Percentiles rank a stretch among this genome's conserved stretches.
Conservation (phyloP, 2,329 filamentous ascomycete species). For the Penicillium janthinellum region DNA sequence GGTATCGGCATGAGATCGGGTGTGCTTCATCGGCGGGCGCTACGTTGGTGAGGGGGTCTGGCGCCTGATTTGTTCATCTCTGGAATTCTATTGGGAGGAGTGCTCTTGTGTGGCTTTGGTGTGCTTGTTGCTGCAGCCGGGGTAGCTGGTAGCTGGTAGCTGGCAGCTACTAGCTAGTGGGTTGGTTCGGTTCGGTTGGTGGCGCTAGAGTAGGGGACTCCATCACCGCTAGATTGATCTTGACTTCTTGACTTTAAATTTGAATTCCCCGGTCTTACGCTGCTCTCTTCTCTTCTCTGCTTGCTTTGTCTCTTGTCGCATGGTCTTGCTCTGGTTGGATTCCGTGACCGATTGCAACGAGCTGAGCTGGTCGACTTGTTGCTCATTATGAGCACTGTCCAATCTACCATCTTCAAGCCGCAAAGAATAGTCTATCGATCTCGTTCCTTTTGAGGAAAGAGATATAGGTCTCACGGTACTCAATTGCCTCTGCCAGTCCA, state of each 20-base stretch:
- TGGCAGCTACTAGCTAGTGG: not conserved
- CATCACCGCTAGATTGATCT: conserved; percentile 1
- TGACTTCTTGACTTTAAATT: too few relatives aligned
- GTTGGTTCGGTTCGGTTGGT: not conserved
- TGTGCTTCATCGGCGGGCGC: not conserved
- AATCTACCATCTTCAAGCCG: not conserved
- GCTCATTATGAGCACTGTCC: not conserved
- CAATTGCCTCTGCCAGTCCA: not conserved
- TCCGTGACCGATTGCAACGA: not conserved
- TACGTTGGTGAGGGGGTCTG: not conserved
- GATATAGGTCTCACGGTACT: not conserved
- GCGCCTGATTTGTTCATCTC: not conserved
- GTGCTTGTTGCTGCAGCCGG: not conserved
- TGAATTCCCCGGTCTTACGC: not conserved
- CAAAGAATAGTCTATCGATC: not conserved
- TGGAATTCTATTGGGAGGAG: not conserved
- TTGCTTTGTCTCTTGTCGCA: not conserved
- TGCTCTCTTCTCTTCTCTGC: not conserved
- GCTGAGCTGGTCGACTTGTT: not conserved
- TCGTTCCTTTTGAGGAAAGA: too few relatives aligned
- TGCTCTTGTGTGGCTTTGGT: not conserved
- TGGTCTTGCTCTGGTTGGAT: not conserved
- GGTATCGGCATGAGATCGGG: not conserved
- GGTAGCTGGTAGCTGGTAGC: not conserved
- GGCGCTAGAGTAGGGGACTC: not conserved